phyloP scores from a whole-genome alignment of 495 filamentous ascomycete species.

The Lasiosphaeria ovina region DNA sequence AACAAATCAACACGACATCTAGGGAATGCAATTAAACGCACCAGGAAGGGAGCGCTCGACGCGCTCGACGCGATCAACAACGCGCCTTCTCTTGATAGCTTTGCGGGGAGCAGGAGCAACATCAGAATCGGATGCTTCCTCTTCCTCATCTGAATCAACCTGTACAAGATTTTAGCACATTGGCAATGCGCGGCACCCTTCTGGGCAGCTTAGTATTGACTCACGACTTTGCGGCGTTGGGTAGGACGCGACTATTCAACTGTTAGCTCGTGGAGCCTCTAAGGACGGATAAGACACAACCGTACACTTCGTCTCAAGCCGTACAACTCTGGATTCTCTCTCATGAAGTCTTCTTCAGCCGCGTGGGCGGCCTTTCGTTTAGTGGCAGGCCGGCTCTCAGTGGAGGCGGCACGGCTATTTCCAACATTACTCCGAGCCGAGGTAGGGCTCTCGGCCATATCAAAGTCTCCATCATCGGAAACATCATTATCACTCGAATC shows the following conservation, averaged over 20 bases:
- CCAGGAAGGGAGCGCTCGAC: constrained; percentile 49
- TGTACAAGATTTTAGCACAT: constrained; percentile 37
- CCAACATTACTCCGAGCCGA: constrained; percentile 44
- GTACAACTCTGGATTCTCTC: constrained; percentile 93
- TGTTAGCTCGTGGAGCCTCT: constrained; percentile 34
- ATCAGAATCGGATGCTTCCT: constrained; percentile 71
- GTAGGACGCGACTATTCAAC: constrained; percentile 46
- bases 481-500: constrained; percentile 65
- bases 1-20: not conserved
- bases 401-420: constrained; percentile 58
- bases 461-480: constrained; percentile 78
- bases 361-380: constrained; percentile 71
- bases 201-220: constrained; percentile 21
- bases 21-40: constrained; percentile 29
- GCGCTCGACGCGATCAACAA: constrained; percentile 20
- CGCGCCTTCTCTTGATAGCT: constrained; percentile 41
- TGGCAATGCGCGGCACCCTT: not conserved
- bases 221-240: constrained; percentile 51
- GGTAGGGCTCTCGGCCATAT: constrained; percentile 61
- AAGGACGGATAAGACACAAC: constrained; percentile 12
- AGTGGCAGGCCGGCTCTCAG: constrained; percentile 57
- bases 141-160: constrained; percentile 72
- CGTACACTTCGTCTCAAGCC: constrained; percentile 87
- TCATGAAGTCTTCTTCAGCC: constrained; percentile 77
- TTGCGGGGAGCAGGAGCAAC: constrained; percentile 50